A percentile compares a stretch with the other conserved stretches of the same genome.
phyloP scores from a whole-genome alignment of 306 rosid genomes.

The Gillenia trifoliata region DNA sequence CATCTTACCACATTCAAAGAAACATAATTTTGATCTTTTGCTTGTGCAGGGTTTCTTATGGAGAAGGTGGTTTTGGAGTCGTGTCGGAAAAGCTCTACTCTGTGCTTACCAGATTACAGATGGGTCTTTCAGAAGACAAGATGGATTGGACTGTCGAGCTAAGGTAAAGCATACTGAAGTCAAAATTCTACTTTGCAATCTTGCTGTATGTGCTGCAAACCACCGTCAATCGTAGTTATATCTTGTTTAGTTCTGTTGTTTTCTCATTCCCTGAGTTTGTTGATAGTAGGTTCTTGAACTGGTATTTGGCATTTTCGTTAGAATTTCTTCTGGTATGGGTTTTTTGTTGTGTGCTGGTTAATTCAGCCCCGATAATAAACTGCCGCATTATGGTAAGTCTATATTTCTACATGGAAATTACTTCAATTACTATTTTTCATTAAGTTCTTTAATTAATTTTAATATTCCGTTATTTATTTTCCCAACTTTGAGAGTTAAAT shows the following conservation, averaged over 20 bases:
- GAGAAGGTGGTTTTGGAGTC: conserved; percentile 55
- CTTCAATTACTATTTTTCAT: neutral
- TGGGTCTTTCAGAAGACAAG: conserved; percentile 81
- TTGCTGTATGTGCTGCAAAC: neutral
- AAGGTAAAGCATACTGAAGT: conserved; percentile 21
- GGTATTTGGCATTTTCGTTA: neutral
- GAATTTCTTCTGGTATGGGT: neutral
- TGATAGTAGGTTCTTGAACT: conserved; percentile 2
- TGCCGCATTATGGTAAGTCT: neutral
- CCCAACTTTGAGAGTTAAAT: neutral
- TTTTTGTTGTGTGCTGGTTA: too few relatives aligned
- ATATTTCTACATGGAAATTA: neutral
- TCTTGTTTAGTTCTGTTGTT: neutral
- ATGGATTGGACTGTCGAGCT: conserved; percentile 90
- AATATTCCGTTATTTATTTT: neutral
- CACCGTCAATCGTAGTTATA: neutral
- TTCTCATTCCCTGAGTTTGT: neutral
- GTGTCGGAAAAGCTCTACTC: conserved; percentile 80
- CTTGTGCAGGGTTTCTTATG: conserved; percentile 57
- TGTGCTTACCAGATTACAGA: conserved; percentile 79
- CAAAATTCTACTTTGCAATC: neutral
- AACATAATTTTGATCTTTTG: conserved; percentile 3
- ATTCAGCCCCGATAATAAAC: neutral
- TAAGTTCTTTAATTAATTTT: too few relatives aligned
- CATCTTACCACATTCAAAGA: neutral